Percentiles rank a stretch among this genome's conserved stretches.
Conservation (phyloP, 805 yeast genomes). For the Candida verbasci region DNA sequence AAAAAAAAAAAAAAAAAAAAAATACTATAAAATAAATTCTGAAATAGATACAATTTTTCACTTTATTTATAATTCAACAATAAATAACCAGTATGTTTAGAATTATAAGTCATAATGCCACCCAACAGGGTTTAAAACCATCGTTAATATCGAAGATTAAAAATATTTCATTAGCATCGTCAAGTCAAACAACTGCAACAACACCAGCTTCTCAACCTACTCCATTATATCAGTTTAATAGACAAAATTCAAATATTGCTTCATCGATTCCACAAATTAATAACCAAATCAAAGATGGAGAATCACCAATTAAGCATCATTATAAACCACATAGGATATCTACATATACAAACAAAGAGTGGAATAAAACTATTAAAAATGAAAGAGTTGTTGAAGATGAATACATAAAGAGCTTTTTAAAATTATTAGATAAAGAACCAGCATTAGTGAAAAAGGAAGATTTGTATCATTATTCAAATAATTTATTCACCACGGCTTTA, state of each 20-base stretch:
- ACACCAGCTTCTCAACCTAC: background rate
- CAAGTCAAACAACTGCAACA: slow-evolving; percentile 5
- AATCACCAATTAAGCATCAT: slow-evolving; percentile 12
- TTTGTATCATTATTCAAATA: slow-evolving; percentile 17
- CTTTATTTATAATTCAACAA: too few relatives aligned
- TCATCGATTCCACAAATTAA: background rate
- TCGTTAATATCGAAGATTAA: slow-evolving; percentile 35
- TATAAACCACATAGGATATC: slow-evolving; percentile 13
- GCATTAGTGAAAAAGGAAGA: slow-evolving; percentile 19
- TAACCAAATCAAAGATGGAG: slow-evolving; percentile 14
- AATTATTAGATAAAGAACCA: slow-evolving; percentile 17
- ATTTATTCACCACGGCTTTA: slow-evolving; percentile 22
- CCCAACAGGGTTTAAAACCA: slow-evolving; percentile 33
- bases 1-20: background rate
- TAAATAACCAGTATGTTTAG: slow-evolving; percentile 39
- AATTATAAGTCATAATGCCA: slow-evolving; percentile 33
- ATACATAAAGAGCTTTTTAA: slow-evolving; percentile 5
- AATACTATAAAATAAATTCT: background rate
- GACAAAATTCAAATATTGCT: slow-evolving; percentile 15
- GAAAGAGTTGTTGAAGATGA: background rate
- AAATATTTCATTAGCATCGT: slow-evolving; percentile 14
- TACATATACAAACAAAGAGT: slow-evolving; percentile 13
- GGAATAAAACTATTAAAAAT: slow-evolving; percentile 1
- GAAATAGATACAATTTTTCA: background rate
- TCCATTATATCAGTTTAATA: slow-evolving; percentile 11